These are phyloP conservation scores for Cokeromyces recurvatus DNA, from an alignment of 371 early-diverging fungal species.

Conservation along the genomic window DNA sequence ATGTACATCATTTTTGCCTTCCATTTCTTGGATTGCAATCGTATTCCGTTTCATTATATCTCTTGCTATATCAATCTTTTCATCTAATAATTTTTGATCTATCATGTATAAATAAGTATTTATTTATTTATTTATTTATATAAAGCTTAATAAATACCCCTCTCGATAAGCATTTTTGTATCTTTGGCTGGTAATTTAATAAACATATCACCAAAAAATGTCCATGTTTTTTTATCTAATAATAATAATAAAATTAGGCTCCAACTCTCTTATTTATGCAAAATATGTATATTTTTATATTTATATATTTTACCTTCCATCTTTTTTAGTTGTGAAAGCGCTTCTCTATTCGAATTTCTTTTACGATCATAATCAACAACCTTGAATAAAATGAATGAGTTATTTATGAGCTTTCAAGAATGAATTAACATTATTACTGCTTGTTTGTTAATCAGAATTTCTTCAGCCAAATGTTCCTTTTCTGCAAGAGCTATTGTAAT, in stretches of 20 bases:
- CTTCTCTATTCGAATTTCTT: conserved; percentile 59
- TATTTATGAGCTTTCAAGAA: not conserved
- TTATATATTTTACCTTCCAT: conserved; percentile 1
- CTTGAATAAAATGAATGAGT: conserved; percentile 23
- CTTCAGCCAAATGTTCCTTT: conserved; percentile 57
- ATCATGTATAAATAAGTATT: not conserved
- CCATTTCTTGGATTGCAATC: conserved; percentile 39
- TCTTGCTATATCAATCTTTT: conserved; percentile 38
- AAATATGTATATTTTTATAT: too few species aligned
- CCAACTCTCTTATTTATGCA: too few species aligned
- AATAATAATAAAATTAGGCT: conserved; percentile 2
- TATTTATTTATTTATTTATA: too few species aligned
- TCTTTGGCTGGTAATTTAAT: conserved; percentile 44
- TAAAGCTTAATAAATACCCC: conserved; percentile 33
- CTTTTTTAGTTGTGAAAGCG: conserved; percentile 45
- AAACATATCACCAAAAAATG: conserved; percentile 64
- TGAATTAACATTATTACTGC: too few species aligned
- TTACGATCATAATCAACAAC: conserved; percentile 58
- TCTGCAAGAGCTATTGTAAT: conserved; percentile 47
- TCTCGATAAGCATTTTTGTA: conserved; percentile 35
- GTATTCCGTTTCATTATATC: conserved; percentile 42
- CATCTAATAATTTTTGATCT: conserved; percentile 43
- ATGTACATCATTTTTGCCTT: conserved; percentile 41
- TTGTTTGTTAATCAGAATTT: conserved; percentile 56
- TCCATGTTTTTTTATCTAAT: conserved; percentile 60